A percentile compares a stretch with the other conserved stretches of the same genome.
phyloP scores from a whole-genome alignment of 2,329 filamentous ascomycete species.

The Sarocladiaceae sp. region DNA sequence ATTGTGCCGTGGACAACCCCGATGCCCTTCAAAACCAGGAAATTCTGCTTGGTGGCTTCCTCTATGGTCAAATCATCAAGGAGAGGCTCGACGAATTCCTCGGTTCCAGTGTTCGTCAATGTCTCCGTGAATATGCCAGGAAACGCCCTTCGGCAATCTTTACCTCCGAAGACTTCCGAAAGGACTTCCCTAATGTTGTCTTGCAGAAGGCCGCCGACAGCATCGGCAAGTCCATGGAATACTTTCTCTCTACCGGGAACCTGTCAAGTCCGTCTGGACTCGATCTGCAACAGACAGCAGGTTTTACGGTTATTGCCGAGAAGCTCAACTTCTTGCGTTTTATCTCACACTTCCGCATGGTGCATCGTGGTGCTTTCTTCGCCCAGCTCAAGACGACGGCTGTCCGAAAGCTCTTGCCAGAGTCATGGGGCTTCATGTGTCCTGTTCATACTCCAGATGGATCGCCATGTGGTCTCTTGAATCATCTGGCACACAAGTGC shows the following conservation, averaged over 20 bases:
- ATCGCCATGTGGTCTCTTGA: constrained; percentile 86
- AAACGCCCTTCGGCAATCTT: constrained; percentile 62
- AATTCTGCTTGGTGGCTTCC: constrained; percentile 82
- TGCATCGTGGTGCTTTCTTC: constrained; percentile 98
- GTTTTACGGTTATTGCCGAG: constrained; percentile 93
- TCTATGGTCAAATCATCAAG: constrained; percentile 94
- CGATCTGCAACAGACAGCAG: constrained; percentile 89
- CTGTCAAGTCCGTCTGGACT: constrained; percentile 84
- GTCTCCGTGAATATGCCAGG: constrained; percentile 51
- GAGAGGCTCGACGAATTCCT: constrained; percentile 90
- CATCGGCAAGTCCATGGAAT: constrained; percentile 79
- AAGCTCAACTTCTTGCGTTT: constrained; percentile 99
- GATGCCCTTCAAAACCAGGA: constrained; percentile 97
- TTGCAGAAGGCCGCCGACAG: constrained; percentile 82
- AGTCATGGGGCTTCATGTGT: constrained; percentile 97
- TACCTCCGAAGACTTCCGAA: constrained; percentile 67
- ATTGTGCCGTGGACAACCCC: constrained; percentile 90
- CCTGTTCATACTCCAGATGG: constrained; percentile 97
- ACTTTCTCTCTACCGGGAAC: constrained; percentile 95
- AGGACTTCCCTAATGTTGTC: constrained; percentile 72
- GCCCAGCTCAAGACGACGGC: constrained; percentile 96
- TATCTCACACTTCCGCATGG: constrained; percentile 98
- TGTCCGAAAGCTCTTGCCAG: constrained; percentile 87
- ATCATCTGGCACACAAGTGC: constrained; percentile 94
- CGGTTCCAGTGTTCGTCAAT: constrained; percentile 41